Conservation (phyloP, 2,329 filamentous ascomycete genomes). For the Paracorniculantispora psalliotae region DNA sequence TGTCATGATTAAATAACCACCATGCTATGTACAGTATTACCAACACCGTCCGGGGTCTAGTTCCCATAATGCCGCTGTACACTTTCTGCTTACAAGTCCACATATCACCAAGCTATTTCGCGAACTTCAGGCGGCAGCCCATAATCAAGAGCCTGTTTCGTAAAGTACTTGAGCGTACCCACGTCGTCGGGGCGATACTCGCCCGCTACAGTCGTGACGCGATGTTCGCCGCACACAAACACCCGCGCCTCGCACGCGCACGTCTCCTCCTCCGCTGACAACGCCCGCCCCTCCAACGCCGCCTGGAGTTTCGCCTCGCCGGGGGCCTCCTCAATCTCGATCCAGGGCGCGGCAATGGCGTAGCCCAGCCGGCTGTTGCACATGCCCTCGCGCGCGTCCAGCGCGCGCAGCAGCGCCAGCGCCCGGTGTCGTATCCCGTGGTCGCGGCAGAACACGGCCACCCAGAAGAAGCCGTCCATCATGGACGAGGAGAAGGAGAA, state of each 20-base stretch:
- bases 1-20: too few species aligned
- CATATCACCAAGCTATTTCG: background rate
- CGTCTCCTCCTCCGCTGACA: background rate
- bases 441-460: background rate
- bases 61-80: too few species aligned
- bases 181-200: background rate
- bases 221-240: background rate
- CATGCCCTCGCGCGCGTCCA: background rate
- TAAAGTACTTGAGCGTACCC: conserved; percentile 1
- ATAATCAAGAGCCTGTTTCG: background rate
- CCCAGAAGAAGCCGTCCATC: background rate
- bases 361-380: background rate
- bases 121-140: background rate
- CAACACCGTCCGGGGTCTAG: too few species aligned
- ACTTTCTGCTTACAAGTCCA: background rate
- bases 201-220: background rate
- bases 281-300: background rate
- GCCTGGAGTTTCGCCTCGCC: background rate
- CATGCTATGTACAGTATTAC: too few species aligned
- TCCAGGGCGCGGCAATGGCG: background rate
- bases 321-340: background rate
- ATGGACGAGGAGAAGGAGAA: conserved; percentile 8
- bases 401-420: background rate
- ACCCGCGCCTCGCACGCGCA: background rate
- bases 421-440: background rate